Conservation (phyloP, 2,329 filamentous ascomycete species). For the Botrytis tulipae region DNA sequence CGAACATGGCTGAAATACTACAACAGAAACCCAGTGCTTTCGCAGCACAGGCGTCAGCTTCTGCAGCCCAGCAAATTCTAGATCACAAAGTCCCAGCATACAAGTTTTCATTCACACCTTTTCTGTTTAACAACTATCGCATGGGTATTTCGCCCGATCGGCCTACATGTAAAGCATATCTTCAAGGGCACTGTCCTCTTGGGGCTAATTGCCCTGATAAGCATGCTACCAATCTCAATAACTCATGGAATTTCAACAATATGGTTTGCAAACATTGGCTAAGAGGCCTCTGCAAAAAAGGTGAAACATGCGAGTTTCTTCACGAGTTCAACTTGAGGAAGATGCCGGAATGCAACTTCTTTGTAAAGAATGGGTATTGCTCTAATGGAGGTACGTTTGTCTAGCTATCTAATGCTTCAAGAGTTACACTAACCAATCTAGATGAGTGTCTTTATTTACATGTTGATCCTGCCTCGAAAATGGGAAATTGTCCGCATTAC, state of each 20-base stretch:
- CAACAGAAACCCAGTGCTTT: conserved; percentile 17
- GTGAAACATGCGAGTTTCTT: conserved; percentile 92
- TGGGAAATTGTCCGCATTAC: conserved; percentile 85
- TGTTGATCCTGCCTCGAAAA: conserved; percentile 76
- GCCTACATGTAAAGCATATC: conserved; percentile 82
- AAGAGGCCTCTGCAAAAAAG: conserved; percentile 95
- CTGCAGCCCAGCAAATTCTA: conserved; percentile 48
- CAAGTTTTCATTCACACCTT: conserved; percentile 81
- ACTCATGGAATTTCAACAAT: conserved; percentile 62
- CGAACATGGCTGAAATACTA: conserved; percentile 18
- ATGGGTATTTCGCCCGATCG: conserved; percentile 78
- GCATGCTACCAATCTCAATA: conserved; percentile 51
- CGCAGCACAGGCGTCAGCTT: conserved; percentile 21
- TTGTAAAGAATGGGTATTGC: conserved; percentile 89
- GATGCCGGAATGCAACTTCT: conserved; percentile 99
- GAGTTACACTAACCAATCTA: conserved; percentile 23
- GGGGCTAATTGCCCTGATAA: conserved; percentile 83
- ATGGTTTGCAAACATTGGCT: conserved; percentile 99
- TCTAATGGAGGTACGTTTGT: conserved; percentile 64
- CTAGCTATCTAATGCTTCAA: not conserved
- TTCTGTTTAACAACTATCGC: conserved; percentile 78
- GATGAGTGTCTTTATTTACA: conserved; percentile 95
- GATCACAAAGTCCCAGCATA: conserved; percentile 56
- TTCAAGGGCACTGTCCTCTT: conserved; percentile 81
- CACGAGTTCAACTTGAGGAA: conserved; percentile 98